Evolutionary conservation across 345 rosid genomes (phyloP).

Genomic region (Odontarrhena argentea): DNA sequence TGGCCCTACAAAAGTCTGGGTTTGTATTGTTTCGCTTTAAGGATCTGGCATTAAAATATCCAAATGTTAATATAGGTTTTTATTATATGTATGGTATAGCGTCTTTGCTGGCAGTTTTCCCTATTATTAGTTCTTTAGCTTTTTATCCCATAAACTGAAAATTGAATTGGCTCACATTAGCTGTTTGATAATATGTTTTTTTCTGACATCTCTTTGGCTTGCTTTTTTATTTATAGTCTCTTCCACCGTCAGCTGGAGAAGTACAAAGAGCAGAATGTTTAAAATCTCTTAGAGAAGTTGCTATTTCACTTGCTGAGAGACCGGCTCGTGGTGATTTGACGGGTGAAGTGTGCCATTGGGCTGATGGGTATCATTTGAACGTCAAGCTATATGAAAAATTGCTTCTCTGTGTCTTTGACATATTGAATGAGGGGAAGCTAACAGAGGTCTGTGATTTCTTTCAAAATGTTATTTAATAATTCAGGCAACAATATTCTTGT

Average conservation of each 20-base stretch:
- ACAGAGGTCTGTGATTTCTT: conserved; percentile 66
- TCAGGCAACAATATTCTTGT: conserved; percentile 13
- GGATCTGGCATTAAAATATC: neutral
- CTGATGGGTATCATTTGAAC: conserved; percentile 95
- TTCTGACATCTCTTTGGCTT: conserved; percentile 14
- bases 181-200: conserved; percentile 13
- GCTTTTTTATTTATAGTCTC: conserved; percentile 53
- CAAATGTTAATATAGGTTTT: neutral
- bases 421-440: conserved; percentile 94
- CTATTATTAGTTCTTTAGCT: conserved; percentile 17
- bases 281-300: conserved; percentile 85
- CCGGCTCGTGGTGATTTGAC: conserved; percentile 98
- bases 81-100: neutral
- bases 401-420: conserved; percentile 89
- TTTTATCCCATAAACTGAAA: neutral
- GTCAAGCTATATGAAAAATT: conserved; percentile 87
- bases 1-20: neutral
- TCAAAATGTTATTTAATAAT: conserved; percentile 4
- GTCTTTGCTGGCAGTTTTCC: conserved; percentile 8
- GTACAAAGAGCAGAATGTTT: conserved; percentile 90
- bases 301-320: conserved; percentile 92
- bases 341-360: conserved; percentile 99
- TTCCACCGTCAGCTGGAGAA: conserved; percentile 81
- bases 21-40: neutral
- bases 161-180: conserved; percentile 24